Conservation (phyloP, 345 rosid species). For the Lumnitzera racemosa region DNA sequence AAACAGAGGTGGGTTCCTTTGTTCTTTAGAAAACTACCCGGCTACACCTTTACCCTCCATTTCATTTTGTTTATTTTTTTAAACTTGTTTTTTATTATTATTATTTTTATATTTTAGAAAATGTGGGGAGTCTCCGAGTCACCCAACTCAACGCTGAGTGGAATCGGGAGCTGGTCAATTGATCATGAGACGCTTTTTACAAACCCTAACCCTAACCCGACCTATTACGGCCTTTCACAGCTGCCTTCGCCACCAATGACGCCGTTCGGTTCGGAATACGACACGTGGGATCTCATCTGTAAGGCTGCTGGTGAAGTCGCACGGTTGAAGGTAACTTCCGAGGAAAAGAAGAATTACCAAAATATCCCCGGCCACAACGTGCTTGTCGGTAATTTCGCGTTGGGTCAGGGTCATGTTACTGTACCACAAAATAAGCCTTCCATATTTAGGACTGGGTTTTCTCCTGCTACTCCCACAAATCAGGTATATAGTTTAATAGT, state of each 20-base stretch:
- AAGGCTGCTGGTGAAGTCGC: constrained; percentile 80
- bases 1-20: constrained; percentile 21
- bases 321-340: constrained; percentile 32
- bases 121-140: constrained; percentile 39
- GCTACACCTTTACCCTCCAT: neutral
- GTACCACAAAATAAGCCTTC: too few relatives aligned
- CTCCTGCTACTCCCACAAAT: too few relatives aligned
- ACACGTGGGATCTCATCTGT: constrained; percentile 50
- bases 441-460: too few relatives aligned
- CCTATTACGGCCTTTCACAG: constrained; percentile 42
- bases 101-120: constrained; percentile 7
- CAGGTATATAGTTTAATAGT: too few relatives aligned
- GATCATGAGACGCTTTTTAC: constrained; percentile 15
- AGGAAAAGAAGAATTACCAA: constrained; percentile 10
- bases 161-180: constrained; percentile 29
- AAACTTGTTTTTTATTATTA: too few relatives aligned
- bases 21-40: neutral
- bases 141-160: constrained; percentile 64
- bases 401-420: neutral
- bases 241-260: constrained; percentile 54
- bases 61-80: neutral
- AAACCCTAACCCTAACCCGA: constrained; percentile 22
- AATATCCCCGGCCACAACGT: neutral
- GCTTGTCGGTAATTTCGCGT: neutral
- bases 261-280: constrained; percentile 26